Evolutionary conservation across 257 asterid genomes (phyloP).

Genomic region (Nicotiana tomentosiformis): DNA sequence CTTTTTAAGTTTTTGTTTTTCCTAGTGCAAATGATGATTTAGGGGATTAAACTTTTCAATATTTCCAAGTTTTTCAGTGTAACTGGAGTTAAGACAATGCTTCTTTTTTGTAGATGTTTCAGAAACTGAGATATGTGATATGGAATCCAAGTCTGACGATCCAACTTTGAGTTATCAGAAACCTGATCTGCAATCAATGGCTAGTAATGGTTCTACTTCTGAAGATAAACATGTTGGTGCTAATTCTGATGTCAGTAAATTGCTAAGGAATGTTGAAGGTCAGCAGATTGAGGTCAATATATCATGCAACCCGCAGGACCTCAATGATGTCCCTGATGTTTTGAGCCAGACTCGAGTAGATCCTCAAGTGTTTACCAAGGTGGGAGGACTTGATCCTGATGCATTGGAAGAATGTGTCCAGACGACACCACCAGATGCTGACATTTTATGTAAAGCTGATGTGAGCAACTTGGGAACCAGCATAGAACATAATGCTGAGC

Average conservation of each 20-base stretch:
- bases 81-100: not conserved
- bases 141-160: slow-evolving; percentile 12
- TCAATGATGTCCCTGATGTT: slow-evolving; percentile 8
- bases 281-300: not conserved
- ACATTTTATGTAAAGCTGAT: slow-evolving; percentile 24
- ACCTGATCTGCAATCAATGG: slow-evolving; percentile 12
- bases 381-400: not conserved
- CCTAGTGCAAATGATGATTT: not conserved
- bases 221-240: slow-evolving; percentile 3
- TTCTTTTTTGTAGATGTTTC: slow-evolving; percentile 34
- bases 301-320: slow-evolving; percentile 13
- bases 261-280: slow-evolving; percentile 8
- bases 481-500: slow-evolving; percentile 11
- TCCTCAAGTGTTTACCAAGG: not conserved
- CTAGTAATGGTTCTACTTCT: slow-evolving; percentile 10
- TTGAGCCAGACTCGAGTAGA: slow-evolving; percentile 11
- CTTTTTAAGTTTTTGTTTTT: not conserved
- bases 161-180: slow-evolving; percentile 17
- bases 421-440: slow-evolving; percentile 63
- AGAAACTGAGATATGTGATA: slow-evolving; percentile 32
- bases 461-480: slow-evolving; percentile 3
- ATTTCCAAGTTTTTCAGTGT: not conserved
- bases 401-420: slow-evolving; percentile 33
- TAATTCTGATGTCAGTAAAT: slow-evolving; percentile 10
- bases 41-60: not conserved